These are phyloP conservation scores for Plantago rigida DNA, from an alignment of 305 asterid genomes.

Conservation along the genomic window DNA sequence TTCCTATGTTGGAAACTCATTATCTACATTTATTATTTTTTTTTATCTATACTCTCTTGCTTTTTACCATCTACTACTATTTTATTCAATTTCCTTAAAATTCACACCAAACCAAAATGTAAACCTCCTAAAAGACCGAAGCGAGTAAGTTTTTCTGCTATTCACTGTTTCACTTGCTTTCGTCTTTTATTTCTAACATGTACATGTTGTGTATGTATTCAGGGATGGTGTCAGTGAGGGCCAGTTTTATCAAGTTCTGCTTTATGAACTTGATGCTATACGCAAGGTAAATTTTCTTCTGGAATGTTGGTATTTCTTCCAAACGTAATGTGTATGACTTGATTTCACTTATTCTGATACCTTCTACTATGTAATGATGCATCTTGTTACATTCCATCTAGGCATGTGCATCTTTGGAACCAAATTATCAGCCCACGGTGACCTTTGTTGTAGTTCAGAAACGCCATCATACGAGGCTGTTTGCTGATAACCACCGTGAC, in stretches of 20 bases:
- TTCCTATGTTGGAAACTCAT: too few species aligned
- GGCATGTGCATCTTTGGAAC: slow-evolving; percentile 86
- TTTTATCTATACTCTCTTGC: too few species aligned
- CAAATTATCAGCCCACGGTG: slow-evolving; percentile 76
- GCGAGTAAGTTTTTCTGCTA: background rate
- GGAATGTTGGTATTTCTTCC: background rate
- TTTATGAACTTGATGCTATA: slow-evolving; percentile 84
- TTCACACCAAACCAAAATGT: too few species aligned
- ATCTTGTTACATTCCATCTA: slow-evolving; percentile 21
- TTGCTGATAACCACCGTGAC: slow-evolving; percentile 68
- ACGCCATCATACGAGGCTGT: slow-evolving; percentile 77
- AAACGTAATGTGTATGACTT: too few species aligned
- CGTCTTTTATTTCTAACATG: slow-evolving; percentile 7
- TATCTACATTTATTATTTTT: too few species aligned
- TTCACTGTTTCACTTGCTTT: background rate
- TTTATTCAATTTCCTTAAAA: too few species aligned
- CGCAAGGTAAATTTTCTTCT: slow-evolving; percentile 47
- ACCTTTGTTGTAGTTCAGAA: slow-evolving; percentile 91
- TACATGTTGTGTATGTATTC: slow-evolving; percentile 8
- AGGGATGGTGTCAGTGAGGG: slow-evolving; percentile 99
- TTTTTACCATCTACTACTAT: too few species aligned
- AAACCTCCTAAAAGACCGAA: too few species aligned
- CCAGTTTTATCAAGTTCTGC: slow-evolving; percentile 85
- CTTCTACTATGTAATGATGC: background rate
- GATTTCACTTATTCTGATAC: background rate